Evolutionary conservation across 768 basidiomycete genomes (phyloP).

Genomic region (Suillus americanus): DNA sequence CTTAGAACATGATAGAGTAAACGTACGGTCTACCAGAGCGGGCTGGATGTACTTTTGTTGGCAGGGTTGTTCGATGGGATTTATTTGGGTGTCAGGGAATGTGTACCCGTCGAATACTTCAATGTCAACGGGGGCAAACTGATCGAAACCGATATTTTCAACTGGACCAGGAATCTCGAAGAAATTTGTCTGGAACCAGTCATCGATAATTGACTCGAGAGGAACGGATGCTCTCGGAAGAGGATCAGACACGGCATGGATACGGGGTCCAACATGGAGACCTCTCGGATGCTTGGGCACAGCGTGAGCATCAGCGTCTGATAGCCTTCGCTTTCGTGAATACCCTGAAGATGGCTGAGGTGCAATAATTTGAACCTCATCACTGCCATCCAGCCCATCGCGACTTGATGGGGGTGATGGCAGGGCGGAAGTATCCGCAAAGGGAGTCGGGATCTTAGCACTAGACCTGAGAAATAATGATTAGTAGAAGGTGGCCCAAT

Average conservation of each 20-base stretch:
- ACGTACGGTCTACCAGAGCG: conserved; percentile 8
- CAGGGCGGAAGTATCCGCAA: not conserved
- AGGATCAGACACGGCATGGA: conserved; percentile 32
- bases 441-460: not conserved
- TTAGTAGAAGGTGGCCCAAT: not conserved
- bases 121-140: conserved; percentile 29
- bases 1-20: fast-evolving
- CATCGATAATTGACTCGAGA: conserved; percentile 27
- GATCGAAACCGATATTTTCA: conserved; percentile 22
- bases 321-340: conserved; percentile 37
- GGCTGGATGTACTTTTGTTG: fast-evolving
- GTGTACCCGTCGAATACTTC: conserved; percentile 32
- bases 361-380: not conserved
- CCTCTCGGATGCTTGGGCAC: conserved; percentile 30
- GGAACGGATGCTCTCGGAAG: conserved; percentile 16
- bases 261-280: conserved; percentile 16
- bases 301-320: conserved; percentile 25
- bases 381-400: conserved; percentile 1
- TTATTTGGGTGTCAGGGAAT: conserved; percentile 7
- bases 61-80: not conserved
- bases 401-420: conserved; percentile 6
- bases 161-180: conserved; percentile 30
- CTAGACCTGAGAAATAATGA: not conserved
- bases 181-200: conserved; percentile 35
- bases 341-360: not conserved